Evolutionary conservation across 2,329 filamentous ascomycete genomes (phyloP).

Genomic region (Gaeumannomyces tritici): DNA sequence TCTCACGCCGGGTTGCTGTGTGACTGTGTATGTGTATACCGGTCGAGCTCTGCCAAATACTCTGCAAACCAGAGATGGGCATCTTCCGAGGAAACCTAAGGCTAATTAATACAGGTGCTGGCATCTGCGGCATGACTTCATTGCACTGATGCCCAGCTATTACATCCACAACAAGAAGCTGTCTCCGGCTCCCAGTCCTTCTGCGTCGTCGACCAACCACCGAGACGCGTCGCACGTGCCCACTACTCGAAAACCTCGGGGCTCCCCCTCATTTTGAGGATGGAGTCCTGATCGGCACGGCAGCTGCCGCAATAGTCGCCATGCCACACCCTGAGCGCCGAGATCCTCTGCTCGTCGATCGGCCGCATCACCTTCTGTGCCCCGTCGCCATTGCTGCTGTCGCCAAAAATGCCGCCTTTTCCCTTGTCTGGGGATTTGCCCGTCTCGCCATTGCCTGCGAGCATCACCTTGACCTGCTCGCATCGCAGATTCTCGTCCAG

Average conservation of each 20-base stretch:
- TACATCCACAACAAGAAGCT: background rate
- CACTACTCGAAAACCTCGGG: background rate
- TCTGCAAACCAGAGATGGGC: too few relatives aligned
- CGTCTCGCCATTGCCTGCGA: slow-evolving; percentile 17
- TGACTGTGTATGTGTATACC: too few relatives aligned
- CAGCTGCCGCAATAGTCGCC: slow-evolving; percentile 48
- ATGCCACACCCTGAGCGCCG: slow-evolving; percentile 37
- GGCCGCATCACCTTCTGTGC: slow-evolving; percentile 16
- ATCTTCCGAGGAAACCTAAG: background rate
- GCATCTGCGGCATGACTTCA: background rate
- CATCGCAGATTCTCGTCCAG: slow-evolving; percentile 70
- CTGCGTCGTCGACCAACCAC: background rate
- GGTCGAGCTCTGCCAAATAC: too few relatives aligned
- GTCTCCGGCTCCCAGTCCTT: background rate
- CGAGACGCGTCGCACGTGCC: too few relatives aligned
- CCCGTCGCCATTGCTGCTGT: slow-evolving; percentile 9
- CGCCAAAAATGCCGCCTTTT: slow-evolving; percentile 5
- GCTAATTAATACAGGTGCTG: background rate
- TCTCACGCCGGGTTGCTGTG: too few relatives aligned
- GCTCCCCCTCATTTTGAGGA: background rate
- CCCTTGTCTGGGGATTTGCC: slow-evolving; percentile 3
- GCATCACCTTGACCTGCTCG: slow-evolving; percentile 43
- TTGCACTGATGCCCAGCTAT: background rate
- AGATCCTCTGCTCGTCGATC: slow-evolving; percentile 19
- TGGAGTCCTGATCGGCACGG: slow-evolving; percentile 28